Base-by-base conservation (phyloP, 371 early-diverging fungal species). In the Lichtheimia ornata region DNA sequence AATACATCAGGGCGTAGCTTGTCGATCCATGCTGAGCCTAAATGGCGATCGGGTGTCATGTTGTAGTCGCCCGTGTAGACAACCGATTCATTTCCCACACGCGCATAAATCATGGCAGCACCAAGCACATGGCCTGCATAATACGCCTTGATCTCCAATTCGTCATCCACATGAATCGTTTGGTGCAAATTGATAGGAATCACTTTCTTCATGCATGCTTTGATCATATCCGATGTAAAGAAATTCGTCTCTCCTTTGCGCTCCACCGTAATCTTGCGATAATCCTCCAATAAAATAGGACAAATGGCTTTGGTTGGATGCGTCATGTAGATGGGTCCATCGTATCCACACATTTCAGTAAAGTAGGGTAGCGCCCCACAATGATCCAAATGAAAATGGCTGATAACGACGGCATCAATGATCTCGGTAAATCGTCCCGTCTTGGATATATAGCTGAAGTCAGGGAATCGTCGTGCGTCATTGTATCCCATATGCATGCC, bases 101-200 rank as follows among this genome's bases (percentile, higher is more conserved):
- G 79, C 11, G 94, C 85, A 66, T 96, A 90, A 64, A 97, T 93
- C 98, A 98, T 98, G 28, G 94, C 97, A 0, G 99, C 99, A 3
- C 99, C 99, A n/a, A 98, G 82, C 11, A 98, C 99, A 69, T 98
- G 99, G 0, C 99, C 99, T 4, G 99, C 99, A 76, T 98, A 97
- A 68, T 95, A 98, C 1, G 96, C 90, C 42, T 88, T 90, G 43
- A 98, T 88, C 67, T 92, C 92, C 11, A 95, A 74, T 44, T 92
- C 90, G 28, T 89, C 88, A 64, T 91, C 92, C 4, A 95, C 89
- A 62, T 84, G 80, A 58, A 95, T 79, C 0, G 92, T 93, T 66
- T 97, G 93, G 71, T 97, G 94, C 27, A 97, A 77, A 52, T 91
- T 88, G 52, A 99, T 84, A 9, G 96, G 86, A 2, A 88, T 91